Base-by-base conservation (phyloP, 2,329 filamentous ascomycete species). In the Zopfia rhizophila region DNA sequence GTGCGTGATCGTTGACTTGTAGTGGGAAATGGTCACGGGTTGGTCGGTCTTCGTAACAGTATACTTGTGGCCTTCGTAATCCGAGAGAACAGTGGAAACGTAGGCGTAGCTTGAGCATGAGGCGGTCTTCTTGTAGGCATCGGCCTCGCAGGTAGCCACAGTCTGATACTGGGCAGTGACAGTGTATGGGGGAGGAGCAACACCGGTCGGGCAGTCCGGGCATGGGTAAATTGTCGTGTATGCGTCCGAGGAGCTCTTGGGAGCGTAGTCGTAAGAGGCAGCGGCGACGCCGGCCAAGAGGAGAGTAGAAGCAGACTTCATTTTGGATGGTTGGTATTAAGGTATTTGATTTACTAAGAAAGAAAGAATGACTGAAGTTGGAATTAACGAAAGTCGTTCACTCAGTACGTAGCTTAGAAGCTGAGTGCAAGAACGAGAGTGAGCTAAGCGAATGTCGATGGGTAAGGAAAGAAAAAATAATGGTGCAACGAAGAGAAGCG, bases 131-230 rank as follows among this genome's bases (percentile, higher is more conserved):
- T 18, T 7, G 22, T 18, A 7, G 16, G 12, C 12, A 28, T 18
- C 37, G 5, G 44, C 35, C 13, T 54, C 53, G 39, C 61, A 69
- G 19, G 65, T 68, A 1, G 65, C 60, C 48, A 68, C 55, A 1
- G 62, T 22, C 53, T 69, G 66, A 48, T 68, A 55, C 49, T 66
- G 65, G 4, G 51, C 43, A 30, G 66, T 70, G 40, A 70, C 58
- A 21, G 65, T 68, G 29, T 64, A 53, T 0, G 65, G 62, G 2
- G 43, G 25, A 48, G 66, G 54, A 23, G 54, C 57, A 27, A 64
- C 56, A 23, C 62, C 61, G 7, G 11, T n/a, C 8, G 33, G 33
- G 33, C 33, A 37, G 10, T 23, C 33, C 10, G 33, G 10, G 21
- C 33, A 37, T 1, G 63, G 63, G 27, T 50, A 45, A 41, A 68